phyloP scores from a whole-genome alignment of 306 rosid species.

The Castanea crenata region DNA sequence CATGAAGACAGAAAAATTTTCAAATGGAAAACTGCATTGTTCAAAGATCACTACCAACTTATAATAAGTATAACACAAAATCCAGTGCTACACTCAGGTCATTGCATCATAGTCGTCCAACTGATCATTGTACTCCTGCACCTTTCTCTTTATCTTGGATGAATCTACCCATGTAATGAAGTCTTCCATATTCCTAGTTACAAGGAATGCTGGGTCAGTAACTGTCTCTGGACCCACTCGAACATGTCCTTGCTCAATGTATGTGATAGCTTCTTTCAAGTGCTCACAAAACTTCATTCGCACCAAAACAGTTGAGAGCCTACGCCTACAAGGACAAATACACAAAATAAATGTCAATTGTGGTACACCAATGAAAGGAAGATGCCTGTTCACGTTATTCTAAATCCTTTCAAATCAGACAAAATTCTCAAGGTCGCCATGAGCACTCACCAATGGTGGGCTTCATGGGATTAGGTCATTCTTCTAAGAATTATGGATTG shows the following conservation, averaged over 20 bases:
- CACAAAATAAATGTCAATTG: background rate
- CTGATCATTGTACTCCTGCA: conserved; percentile 76
- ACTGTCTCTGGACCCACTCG: conserved; percentile 85
- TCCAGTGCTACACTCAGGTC: conserved; percentile 35
- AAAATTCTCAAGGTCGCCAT: too few species aligned
- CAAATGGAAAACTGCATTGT: background rate
- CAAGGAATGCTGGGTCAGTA: conserved; percentile 84
- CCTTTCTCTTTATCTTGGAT: conserved; percentile 86
- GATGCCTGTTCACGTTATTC: background rate
- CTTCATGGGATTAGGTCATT: too few species aligned
- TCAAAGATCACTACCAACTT: background rate
- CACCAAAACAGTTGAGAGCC: conserved; percentile 78
- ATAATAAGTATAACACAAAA: too few species aligned
- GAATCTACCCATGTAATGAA: conserved; percentile 89
- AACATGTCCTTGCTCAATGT: conserved; percentile 87
- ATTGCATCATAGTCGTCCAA: conserved; percentile 84
- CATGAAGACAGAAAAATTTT: background rate
- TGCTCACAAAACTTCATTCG: conserved; percentile 74
- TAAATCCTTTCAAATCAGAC: too few species aligned
- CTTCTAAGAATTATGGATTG: too few species aligned
- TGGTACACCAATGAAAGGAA: background rate
- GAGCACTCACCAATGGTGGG: too few species aligned
- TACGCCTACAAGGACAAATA: conserved; percentile 48
- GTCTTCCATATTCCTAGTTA: conserved; percentile 93
- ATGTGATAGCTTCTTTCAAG: conserved; percentile 84